These are phyloP conservation scores for Scheffersomyces amazonensis DNA, from an alignment of 805 yeast genomes.

Conservation along the genomic window DNA sequence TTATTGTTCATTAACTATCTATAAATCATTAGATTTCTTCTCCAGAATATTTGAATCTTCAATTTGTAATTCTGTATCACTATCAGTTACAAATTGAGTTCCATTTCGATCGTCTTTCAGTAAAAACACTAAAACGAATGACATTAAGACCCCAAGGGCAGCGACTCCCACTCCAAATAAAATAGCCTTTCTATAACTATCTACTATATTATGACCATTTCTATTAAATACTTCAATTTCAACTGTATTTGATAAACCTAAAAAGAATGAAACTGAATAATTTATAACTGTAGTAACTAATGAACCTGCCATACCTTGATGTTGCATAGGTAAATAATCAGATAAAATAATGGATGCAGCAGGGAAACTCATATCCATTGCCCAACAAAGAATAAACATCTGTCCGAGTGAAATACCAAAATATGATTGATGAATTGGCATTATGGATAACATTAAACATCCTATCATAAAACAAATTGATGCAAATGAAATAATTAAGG, in stretches of 20 bases:
- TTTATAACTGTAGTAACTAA: conserved; percentile 67
- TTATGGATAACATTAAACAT: conserved; percentile 46
- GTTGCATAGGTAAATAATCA: conserved; percentile 54
- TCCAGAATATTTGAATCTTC: neutral
- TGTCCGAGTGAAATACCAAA: conserved; percentile 58
- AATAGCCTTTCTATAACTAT: conserved; percentile 55
- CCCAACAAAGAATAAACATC: conserved; percentile 58
- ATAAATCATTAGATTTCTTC: neutral
- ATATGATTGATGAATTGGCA: conserved; percentile 59
- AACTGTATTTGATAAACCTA: conserved; percentile 71
- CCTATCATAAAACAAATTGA: conserved; percentile 57
- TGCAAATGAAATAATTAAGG: conserved; percentile 48
- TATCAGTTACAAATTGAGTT: neutral
- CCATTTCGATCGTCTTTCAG: conserved; percentile 4
- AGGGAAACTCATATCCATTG: conserved; percentile 79
- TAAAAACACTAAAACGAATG: conserved; percentile 22
- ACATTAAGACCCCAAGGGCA: conserved; percentile 38
- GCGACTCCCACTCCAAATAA: conserved; percentile 64
- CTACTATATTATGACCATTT: conserved; percentile 14
- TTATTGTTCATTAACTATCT: too few relatives aligned
- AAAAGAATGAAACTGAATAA: conserved; percentile 66
- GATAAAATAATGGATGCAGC: conserved; percentile 65
- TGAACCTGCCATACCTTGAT: conserved; percentile 80
- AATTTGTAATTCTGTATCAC: neutral
- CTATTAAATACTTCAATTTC: conserved; percentile 30